Percentiles rank a stretch among this genome's conserved stretches.
These are phyloP conservation scores for Lojkania enalia DNA, from an alignment of 2,329 filamentous ascomycete species.

Conservation along the genomic window DNA sequence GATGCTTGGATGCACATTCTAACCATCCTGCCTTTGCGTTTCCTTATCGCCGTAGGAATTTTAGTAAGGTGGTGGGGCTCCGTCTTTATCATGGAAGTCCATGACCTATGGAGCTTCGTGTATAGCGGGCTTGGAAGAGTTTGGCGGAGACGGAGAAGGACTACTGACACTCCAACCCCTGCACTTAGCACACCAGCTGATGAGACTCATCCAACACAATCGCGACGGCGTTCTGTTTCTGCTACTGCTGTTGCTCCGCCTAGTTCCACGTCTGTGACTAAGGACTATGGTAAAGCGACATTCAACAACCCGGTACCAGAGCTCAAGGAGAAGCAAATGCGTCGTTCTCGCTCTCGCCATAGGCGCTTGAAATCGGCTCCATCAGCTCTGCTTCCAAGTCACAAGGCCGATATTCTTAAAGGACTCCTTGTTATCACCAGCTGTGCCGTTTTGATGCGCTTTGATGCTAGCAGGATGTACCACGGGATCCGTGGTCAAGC, in stretches of 20 bases:
- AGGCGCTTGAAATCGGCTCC: conserved; percentile 81
- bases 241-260: conserved; percentile 13
- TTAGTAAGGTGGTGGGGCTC: conserved; percentile 77
- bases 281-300: conserved; percentile 25
- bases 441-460: conserved; percentile 80
- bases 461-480: conserved; percentile 97
- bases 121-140: conserved; percentile 78
- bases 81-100: conserved; percentile 70
- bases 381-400: conserved; percentile 79
- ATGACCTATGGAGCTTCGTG: conserved; percentile 74
- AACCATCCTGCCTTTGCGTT: conserved; percentile 89
- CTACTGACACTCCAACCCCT: conserved; percentile 41
- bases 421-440: conserved; percentile 86
- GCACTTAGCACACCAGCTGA: conserved; percentile 29
- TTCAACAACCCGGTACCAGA: conserved; percentile 35
- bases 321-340: conserved; percentile 35
- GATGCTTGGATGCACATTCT: conserved; percentile 97
- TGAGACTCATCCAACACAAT: conserved; percentile 29
- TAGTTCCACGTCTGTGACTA: conserved; percentile 21
- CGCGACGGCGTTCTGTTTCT: conserved; percentile 31
- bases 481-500: conserved; percentile 95
- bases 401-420: conserved; percentile 94
- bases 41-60: conserved; percentile 77
- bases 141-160: conserved; percentile 65
- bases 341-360: conserved; percentile 55